Evolutionary conservation across 2,329 filamentous ascomycete genomes (phyloP).

Genomic region (Apiospora phragmitis): DNA sequence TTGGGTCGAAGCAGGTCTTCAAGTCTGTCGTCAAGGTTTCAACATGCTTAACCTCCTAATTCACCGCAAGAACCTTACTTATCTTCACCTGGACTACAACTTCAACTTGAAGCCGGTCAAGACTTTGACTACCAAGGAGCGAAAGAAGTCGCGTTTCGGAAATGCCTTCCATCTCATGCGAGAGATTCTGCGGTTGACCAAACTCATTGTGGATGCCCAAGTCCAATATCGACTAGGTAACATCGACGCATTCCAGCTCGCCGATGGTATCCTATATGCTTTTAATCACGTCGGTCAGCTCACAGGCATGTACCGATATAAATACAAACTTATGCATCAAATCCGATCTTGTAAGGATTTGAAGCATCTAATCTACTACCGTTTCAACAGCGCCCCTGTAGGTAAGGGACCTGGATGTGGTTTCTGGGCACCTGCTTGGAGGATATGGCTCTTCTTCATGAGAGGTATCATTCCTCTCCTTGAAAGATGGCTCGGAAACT

Average conservation of each 20-base stretch:
- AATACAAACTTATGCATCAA: conserved; percentile 99
- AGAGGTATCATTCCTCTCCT: conserved; percentile 95
- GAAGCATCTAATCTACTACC: conserved; percentile 98
- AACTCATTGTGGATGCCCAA: conserved; percentile 97
- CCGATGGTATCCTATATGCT: conserved; percentile 97
- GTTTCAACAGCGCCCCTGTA: conserved; percentile 95
- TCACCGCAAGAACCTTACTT: conserved; percentile 97
- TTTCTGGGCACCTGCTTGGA: conserved; percentile 98
- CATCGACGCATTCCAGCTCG: conserved; percentile 97
- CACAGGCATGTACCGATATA: conserved; percentile 99
- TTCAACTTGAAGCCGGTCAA: conserved; percentile 99
- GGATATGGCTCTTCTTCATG: conserved; percentile 99
- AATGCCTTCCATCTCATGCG: conserved; percentile 99
- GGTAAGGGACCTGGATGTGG: conserved; percentile 97
- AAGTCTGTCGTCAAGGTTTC: conserved; percentile 97
- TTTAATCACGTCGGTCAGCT: conserved; percentile 99
- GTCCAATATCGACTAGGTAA: conserved; percentile 97
- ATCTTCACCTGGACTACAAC: conserved; percentile 98
- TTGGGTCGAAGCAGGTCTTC: conserved; percentile 97
- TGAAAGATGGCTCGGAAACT: conserved; percentile 95
- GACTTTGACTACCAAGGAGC: conserved; percentile 96
- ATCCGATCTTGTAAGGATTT: conserved; percentile 98
- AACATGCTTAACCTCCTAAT: conserved; percentile 99
- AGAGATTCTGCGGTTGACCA: conserved; percentile 92
- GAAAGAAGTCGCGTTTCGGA: conserved; percentile 98